Evolutionary conservation across 169 alveolate species (phyloP).

Genomic region (Neospora caninum): DNA sequence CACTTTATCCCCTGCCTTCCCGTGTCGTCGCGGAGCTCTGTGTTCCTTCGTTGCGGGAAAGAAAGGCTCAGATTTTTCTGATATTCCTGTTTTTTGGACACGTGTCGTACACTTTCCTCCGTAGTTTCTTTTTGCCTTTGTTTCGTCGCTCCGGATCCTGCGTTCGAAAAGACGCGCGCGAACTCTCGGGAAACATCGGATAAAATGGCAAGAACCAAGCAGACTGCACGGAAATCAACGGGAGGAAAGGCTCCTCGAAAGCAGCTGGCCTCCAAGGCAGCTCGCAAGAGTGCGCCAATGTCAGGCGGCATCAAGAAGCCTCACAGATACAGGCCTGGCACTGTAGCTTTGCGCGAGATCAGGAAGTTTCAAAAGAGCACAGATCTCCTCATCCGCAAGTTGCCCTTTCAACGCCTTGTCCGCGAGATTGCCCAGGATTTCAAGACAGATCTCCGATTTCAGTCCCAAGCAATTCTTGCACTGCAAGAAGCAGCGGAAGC

Average conservation of each 20-base stretch:
- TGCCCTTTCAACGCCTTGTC: constrained; percentile 98
- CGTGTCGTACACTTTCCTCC: too few relatives aligned
- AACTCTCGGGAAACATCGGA: too few relatives aligned
- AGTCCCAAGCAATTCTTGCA: constrained; percentile 98
- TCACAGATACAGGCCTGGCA: constrained; percentile 98
- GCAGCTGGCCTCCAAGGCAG: constrained; percentile 96
- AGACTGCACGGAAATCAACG: constrained; percentile 96
- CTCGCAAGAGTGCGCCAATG: constrained; percentile 94
- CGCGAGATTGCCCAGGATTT: constrained; percentile 97
- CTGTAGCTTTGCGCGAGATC: constrained; percentile 98
- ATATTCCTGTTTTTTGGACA: too few relatives aligned
- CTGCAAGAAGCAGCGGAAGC: constrained; percentile 99
- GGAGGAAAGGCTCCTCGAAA: constrained; percentile 98
- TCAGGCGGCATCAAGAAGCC: constrained; percentile 94
- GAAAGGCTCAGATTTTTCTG: too few relatives aligned
- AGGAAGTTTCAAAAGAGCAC: constrained; percentile 97
- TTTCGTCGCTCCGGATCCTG: too few relatives aligned
- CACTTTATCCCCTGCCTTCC: too few relatives aligned
- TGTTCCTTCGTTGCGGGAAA: too few relatives aligned
- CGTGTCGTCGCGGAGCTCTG: too few relatives aligned
- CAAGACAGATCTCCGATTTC: constrained; percentile 97
- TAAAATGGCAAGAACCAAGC: constrained; percentile 97
- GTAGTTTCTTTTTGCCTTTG: too few relatives aligned
- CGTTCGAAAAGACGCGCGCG: too few relatives aligned
- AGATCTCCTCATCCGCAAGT: constrained; percentile 96